Evolutionary conservation across 768 basidiomycete genomes (phyloP), one percentile per base, ranked within the genome.

Genomic region (Hygrophorus russula): DNA sequence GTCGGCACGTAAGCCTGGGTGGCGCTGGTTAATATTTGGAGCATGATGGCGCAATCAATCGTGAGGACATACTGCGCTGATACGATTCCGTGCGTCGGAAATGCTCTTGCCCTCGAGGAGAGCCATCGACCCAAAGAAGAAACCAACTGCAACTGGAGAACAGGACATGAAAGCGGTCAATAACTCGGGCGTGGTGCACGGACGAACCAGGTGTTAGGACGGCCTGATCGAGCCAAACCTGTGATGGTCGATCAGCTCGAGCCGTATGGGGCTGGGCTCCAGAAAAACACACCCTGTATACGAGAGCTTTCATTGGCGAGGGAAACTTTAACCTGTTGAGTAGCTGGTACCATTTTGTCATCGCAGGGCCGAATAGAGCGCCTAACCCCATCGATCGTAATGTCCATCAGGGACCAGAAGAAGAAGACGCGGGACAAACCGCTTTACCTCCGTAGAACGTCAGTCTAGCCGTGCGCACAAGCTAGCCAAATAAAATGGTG

Each of bases 181-280:
- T 27, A 17, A 31, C 24, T 31, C 5, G 17, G 10, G 30, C 14
- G 27, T 2, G 18, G 34, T 17, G 28, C 10, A 38, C 14, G 19
- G 12, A 52, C 65, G 47, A 49, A 75, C 80, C 66, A 8, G 91
- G 90, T 1, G 87, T 82, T 37, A 88, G 65, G 10, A 86, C 52
- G 4, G 75, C 73, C 62, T 94, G 91, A 58, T 93, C 91, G 19
- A 92, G 68, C 61, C 73, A 85, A 5, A 88, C 84, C 84, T 82
- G 55, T 39, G 34, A 50, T 32, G n/a, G 28, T 17, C 45, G 3
- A 41, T 40, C 29, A 41, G 39, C 19, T 28, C 2, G 15, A 36
- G 29, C 14, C 11, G 24, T 44, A 5, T 19, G 17, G 29, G 12
- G 39, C 5, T 20, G n/a, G 31, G 40, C 40, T 14, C 39, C 18